These are phyloP conservation scores for Benincasa hispida DNA, from an alignment of 306 rosid genomes.

Conservation along the genomic window DNA sequence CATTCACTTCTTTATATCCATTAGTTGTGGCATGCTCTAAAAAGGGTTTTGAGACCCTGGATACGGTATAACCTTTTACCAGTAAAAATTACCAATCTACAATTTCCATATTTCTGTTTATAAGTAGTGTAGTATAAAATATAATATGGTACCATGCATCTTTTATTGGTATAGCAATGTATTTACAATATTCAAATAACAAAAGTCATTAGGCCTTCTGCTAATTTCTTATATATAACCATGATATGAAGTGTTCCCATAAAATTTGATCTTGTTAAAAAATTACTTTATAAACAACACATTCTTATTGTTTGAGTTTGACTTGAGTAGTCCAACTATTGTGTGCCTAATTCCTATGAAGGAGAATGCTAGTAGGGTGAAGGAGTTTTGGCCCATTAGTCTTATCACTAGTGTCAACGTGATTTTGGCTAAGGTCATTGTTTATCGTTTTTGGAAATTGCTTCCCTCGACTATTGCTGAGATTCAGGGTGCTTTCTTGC, in stretches of 20 bases:
- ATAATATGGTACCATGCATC: not conserved
- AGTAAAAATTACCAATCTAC: constrained; percentile 11
- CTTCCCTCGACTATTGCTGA: too few relatives aligned
- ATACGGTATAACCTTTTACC: constrained; percentile 42
- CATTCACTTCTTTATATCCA: constrained; percentile 80
- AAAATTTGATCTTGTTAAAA: not conserved
- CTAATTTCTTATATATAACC: not conserved
- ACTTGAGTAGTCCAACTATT: not conserved
- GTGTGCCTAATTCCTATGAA: too few relatives aligned
- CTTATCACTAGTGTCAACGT: too few relatives aligned
- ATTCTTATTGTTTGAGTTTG: not conserved
- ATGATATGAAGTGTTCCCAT: not conserved
- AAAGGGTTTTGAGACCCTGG: constrained; percentile 90
- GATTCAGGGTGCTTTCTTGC: too few relatives aligned
- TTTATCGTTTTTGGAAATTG: too few relatives aligned
- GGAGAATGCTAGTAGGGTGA: too few relatives aligned
- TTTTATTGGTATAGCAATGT: not conserved
- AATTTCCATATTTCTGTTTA: not conserved
- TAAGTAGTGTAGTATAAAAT: not conserved
- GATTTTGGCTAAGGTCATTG: too few relatives aligned
- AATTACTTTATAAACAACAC: not conserved
- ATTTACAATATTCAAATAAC: not conserved
- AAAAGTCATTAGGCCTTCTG: not conserved
- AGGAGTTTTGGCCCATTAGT: too few relatives aligned
- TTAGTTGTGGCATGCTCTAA: constrained; percentile 73